These are phyloP conservation scores for Curvularia lunata DNA, from an alignment of 2,329 filamentous ascomycete species.

Conservation along the genomic window DNA sequence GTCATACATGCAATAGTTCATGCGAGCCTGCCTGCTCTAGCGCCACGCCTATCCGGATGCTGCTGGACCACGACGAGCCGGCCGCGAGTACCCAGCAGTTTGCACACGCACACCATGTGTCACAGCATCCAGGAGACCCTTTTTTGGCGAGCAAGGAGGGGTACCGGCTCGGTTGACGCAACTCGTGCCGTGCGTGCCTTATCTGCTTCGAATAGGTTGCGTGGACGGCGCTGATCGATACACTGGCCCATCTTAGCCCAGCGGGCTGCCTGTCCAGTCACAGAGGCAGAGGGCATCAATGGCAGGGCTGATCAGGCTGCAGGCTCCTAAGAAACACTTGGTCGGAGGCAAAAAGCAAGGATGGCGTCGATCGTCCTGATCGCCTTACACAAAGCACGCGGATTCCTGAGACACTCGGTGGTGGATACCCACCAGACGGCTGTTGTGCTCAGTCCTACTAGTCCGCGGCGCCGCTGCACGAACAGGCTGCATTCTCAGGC, in stretches of 20 bases:
- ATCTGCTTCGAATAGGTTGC: constrained; percentile 18
- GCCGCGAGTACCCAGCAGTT: neutral
- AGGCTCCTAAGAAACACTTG: constrained; percentile 43
- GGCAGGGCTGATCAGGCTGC: constrained; percentile 46
- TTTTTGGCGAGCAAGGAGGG: neutral
- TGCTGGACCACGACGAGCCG: neutral
- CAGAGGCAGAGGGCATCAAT: constrained; percentile 27
- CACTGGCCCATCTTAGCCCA: constrained; percentile 19
- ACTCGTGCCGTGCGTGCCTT: constrained; percentile 17
- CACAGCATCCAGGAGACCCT: neutral
- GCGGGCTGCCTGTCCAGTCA: constrained; percentile 31
- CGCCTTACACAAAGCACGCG: constrained; percentile 24
- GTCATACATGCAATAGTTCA: neutral
- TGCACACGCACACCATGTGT: neutral
- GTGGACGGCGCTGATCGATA: constrained; percentile 31
- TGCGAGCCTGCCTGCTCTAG: neutral
- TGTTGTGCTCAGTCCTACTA: constrained; percentile 3
- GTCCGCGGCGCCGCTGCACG: neutral
- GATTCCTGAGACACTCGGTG: constrained; percentile 33
- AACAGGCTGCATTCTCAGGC: neutral
- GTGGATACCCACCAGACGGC: constrained; percentile 9
- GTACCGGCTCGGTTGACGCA: neutral
- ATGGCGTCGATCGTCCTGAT: constrained; percentile 39
- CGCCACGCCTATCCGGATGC: neutral
- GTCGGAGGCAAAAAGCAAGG: constrained; percentile 35